These are phyloP conservation scores for Saturnispora besseyi DNA, from an alignment of 805 yeast genomes.

Conservation along the genomic window DNA sequence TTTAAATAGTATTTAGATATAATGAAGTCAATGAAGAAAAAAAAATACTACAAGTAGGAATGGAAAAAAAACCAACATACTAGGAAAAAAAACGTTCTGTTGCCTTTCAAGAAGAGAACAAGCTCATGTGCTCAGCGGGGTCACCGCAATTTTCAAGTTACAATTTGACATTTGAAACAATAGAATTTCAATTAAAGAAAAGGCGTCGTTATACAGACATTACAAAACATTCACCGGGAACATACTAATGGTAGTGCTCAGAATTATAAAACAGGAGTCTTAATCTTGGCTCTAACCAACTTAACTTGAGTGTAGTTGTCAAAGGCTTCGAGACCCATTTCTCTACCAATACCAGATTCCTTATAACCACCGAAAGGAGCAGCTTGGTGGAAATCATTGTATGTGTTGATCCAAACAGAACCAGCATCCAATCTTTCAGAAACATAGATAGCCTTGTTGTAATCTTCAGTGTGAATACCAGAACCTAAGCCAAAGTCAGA, in stretches of 20 bases:
- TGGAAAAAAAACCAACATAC: too few species aligned
- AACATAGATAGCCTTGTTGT: slow-evolving; percentile 57
- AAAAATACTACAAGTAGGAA: too few species aligned
- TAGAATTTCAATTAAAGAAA: not conserved
- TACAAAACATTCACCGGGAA: not conserved
- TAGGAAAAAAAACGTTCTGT: too few species aligned
- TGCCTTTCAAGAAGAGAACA: too few species aligned
- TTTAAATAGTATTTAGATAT: too few species aligned
- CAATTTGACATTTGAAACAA: too few species aligned
- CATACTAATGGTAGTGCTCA: not conserved
- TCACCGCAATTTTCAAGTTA: too few species aligned
- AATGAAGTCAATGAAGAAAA: too few species aligned
- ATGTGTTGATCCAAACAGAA: slow-evolving; percentile 73
- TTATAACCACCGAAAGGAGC: slow-evolving; percentile 69
- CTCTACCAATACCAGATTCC: slow-evolving; percentile 64
- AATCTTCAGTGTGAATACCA: slow-evolving; percentile 68
- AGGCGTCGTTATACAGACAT: not conserved
- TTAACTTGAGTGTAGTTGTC: slow-evolving; percentile 67
- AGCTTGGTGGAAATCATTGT: slow-evolving; percentile 56
- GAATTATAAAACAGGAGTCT: slow-evolving; percentile 20
- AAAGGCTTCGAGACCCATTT: slow-evolving; percentile 60
- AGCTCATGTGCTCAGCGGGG: too few species aligned
- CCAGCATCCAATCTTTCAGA: slow-evolving; percentile 66
- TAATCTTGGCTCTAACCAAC: slow-evolving; percentile 50
- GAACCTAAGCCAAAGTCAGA: slow-evolving; percentile 82